A percentile compares a stretch with the other conserved stretches of the same genome.
phyloP scores from a whole-genome alignment of 495 filamentous ascomycete genomes.

The Aspergillus steynii region DNA sequence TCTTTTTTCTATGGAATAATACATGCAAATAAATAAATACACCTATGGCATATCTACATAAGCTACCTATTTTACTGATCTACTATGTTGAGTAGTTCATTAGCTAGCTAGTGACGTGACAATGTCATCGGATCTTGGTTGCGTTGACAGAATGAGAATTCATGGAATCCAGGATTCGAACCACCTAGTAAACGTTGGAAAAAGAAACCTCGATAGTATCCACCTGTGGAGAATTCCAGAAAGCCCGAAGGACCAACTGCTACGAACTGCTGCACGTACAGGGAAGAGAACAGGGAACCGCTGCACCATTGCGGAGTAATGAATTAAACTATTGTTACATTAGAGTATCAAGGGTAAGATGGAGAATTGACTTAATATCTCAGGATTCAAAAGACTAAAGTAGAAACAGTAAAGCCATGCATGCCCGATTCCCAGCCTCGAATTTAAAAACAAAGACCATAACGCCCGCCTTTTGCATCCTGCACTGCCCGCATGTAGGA shows the following conservation, averaged over 20 bases:
- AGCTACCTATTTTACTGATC: not conserved
- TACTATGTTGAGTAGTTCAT: not conserved
- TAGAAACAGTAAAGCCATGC: constrained; percentile 1
- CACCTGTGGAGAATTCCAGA: not conserved
- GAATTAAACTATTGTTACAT: not conserved
- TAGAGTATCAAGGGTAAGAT: not conserved
- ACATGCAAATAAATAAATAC: not conserved
- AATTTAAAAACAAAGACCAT: not conserved
- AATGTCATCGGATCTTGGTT: too few species aligned
- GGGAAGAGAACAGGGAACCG: not conserved
- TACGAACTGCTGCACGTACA: not conserved
- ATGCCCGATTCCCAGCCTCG: constrained; percentile 2
- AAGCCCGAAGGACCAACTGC: too few species aligned
- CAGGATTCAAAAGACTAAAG: not conserved
- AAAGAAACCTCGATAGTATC: not conserved
- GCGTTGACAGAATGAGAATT: too few species aligned
- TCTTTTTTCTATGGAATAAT: not conserved
- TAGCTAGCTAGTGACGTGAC: too few species aligned
- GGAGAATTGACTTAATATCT: not conserved
- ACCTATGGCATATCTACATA: not conserved
- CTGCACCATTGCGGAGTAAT: not conserved
- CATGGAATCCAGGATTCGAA: too few species aligned
- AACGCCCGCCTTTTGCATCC: constrained; percentile 10
- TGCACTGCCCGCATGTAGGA: constrained; percentile 3
- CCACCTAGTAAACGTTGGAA: too few species aligned